Conservation (phyloP, 208 protist species). For the Trypanosoma vivax region DNA sequence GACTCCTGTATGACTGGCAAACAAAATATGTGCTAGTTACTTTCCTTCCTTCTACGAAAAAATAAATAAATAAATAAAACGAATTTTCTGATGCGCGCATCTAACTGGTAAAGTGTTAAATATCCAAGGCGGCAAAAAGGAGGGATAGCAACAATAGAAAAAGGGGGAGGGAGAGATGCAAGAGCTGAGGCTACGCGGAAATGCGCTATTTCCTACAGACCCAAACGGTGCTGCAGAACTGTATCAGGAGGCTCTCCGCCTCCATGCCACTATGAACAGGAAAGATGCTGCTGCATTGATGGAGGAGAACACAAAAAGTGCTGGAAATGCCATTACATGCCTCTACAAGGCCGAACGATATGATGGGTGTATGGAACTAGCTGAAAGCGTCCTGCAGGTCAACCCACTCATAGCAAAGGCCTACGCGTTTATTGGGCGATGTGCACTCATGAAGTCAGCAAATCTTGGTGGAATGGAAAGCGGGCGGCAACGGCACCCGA, state of each 20-base stretch:
- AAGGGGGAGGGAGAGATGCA: slow-evolving; percentile 34
- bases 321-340: slow-evolving; percentile 80
- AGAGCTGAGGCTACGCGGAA: slow-evolving; percentile 57
- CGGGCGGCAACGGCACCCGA: not conserved
- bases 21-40: no score
- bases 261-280: slow-evolving; percentile 31
- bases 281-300: slow-evolving; percentile 5
- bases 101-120: no score
- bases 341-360: slow-evolving; percentile 50
- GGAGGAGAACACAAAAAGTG: slow-evolving; percentile 75
- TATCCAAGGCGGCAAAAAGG: no score
- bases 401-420: slow-evolving; percentile 81
- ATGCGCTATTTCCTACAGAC: slow-evolving; percentile 47
- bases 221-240: slow-evolving; percentile 33
- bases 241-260: slow-evolving; percentile 46
- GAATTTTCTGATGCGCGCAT: no score
- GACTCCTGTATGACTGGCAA: no score
- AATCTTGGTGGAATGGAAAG: no score
- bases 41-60: no score
- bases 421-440: slow-evolving; percentile 72
- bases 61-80: no score
- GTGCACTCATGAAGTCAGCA: slow-evolving; percentile 24
- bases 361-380: slow-evolving; percentile 34
- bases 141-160: not conserved
- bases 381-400: slow-evolving; percentile 28